Base-by-base conservation (phyloP, 1,284 basidiomycete species). In the Rhodotorula sp. region DNA sequence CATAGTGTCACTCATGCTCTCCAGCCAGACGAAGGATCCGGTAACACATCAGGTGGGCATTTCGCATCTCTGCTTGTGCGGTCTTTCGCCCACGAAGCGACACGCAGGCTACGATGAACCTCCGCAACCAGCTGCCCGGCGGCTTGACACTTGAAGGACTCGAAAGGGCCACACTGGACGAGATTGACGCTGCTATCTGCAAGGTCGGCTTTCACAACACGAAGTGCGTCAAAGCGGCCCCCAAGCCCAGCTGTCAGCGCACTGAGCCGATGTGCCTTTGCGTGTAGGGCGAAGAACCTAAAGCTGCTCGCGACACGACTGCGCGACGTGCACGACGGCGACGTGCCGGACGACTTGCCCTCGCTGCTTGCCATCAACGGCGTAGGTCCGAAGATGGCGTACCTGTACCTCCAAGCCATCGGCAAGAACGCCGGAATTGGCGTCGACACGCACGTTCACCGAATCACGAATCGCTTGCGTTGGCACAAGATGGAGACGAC, bases 361-460 rank as follows among this genome's bases (percentile, higher is more conserved):
- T 59, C 48, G 9, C 82, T 96, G 16, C 90, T 91, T 72, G 87
- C 88, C 24, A 81, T 96, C 15, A 87, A 87, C 7, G 93, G 93
- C 0, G 92, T 95, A 0, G 93, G 94, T 0, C 92, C 92, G 0
- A 96, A 96, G 80, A 94, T 96, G 91, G 91, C 90, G 1, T 93
- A 91, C 79, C 78, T 72, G 65, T 66, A 72, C 68, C 18, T 74
- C 76, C 10, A 78, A 75, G 78, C 80, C 0, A 81, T 79, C 53
- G 73, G 81, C 4, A 92, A 91, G 57, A 94, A 96, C 76, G 84
- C 66, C n/a, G 95, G 94, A 0, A 96, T 99, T 50, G 95, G 95
- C 0, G 94, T 98, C 0, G 95, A 98, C 76, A 72, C 72, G 15
- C 75, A 76, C 60, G 95, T 99, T 1, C 94, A 98, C 76, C 84